These are phyloP conservation scores for Aspergillus sparsus DNA, from an alignment of 495 filamentous ascomycete species.

Conservation along the genomic window DNA sequence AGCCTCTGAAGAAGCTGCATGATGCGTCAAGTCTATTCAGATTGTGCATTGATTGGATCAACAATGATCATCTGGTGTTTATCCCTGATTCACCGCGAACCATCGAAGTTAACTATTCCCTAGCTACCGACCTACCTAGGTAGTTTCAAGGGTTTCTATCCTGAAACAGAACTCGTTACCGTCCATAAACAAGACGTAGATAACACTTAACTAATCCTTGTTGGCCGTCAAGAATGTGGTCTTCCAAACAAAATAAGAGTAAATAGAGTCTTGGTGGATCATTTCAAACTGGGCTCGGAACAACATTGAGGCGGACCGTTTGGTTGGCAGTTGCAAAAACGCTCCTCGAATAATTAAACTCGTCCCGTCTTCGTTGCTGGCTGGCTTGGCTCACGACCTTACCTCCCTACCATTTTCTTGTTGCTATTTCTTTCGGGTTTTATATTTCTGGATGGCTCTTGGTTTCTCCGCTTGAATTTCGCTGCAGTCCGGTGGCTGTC, in stretches of 20 bases:
- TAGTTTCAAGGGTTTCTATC: too few relatives aligned
- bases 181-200: too few relatives aligned
- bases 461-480: constrained; percentile 16
- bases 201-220: not conserved
- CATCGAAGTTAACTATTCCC: too few relatives aligned
- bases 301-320: constrained; percentile 28
- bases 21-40: not conserved
- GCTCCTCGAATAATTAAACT: constrained; percentile 2
- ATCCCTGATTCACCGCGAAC: too few relatives aligned
- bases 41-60: too few relatives aligned
- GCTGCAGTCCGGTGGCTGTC: constrained; percentile 23
- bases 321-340: constrained; percentile 2
- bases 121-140: too few relatives aligned
- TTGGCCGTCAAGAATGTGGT: constrained; percentile 1
- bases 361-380: constrained; percentile 6
- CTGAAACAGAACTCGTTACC: too few relatives aligned
- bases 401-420: constrained; percentile 13
- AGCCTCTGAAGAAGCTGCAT: constrained; percentile 2
- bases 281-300: constrained; percentile 25
- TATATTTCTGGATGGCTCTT: constrained; percentile 17
- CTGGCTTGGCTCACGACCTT: constrained; percentile 17
- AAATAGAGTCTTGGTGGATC: constrained; percentile 13
- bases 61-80: too few relatives aligned
- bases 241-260: not conserved
- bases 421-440: not conserved